These are phyloP conservation scores for Rhipidocladum racemiflorum DNA, from an alignment of 176 grass and related monocot genomes.

Conservation along the genomic window DNA sequence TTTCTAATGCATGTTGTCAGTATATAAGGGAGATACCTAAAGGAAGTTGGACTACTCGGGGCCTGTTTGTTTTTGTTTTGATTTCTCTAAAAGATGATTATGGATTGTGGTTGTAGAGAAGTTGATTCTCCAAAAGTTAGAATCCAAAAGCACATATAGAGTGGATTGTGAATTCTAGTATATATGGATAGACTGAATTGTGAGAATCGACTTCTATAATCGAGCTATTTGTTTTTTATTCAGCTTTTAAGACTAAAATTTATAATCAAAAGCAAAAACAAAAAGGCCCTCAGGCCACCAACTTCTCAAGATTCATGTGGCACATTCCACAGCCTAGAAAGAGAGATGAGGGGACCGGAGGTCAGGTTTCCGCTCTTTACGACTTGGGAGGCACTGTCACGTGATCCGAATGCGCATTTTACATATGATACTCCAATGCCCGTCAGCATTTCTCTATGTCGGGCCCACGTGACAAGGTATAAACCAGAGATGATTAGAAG, in stretches of 20 bases:
- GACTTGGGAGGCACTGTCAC: slow-evolving; percentile 34
- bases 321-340: slow-evolving; percentile 57
- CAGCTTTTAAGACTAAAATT: too few relatives aligned
- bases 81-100: too few relatives aligned
- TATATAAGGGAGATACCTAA: slow-evolving; percentile 26
- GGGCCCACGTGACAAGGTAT: slow-evolving; percentile 86
- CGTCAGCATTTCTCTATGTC: slow-evolving; percentile 51
- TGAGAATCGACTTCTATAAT: too few relatives aligned
- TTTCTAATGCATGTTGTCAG: slow-evolving; percentile 24
- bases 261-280: too few relatives aligned
- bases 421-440: slow-evolving; percentile 31
- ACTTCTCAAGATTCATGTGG: slow-evolving; percentile 58
- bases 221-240: too few relatives aligned
- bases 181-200: too few relatives aligned
- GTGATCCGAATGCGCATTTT: slow-evolving; percentile 40
- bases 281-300: neutral
- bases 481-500: slow-evolving; percentile 77
- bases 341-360: slow-evolving; percentile 37
- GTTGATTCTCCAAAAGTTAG: too few relatives aligned
- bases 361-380: slow-evolving; percentile 41
- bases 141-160: too few relatives aligned
- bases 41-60: slow-evolving; percentile 1
- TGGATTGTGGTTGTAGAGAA: too few relatives aligned
- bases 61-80: too few relatives aligned
- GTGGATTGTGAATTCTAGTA: too few relatives aligned